These are phyloP conservation scores for Pseudocercospora ulei DNA, from an alignment of 2,329 filamentous ascomycete species.

Conservation along the genomic window DNA sequence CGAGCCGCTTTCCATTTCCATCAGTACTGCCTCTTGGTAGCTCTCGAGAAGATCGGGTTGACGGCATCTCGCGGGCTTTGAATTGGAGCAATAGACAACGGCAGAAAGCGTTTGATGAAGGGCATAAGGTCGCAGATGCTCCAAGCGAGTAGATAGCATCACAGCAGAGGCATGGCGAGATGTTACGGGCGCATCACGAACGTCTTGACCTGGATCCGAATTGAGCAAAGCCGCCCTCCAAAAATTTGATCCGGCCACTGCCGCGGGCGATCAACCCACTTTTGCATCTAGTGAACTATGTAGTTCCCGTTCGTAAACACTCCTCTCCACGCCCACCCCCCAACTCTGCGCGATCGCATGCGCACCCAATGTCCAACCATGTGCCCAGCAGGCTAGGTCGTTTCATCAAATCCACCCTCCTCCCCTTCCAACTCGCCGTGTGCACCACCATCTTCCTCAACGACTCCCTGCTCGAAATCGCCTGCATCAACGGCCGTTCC, in stretches of 20 bases:
- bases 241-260: too few relatives aligned
- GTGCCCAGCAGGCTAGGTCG: background rate
- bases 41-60: conserved; percentile 69
- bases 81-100: conserved; percentile 73
- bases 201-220: too few relatives aligned
- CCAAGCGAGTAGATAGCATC: background rate
- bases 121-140: conserved; percentile 5
- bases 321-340: too few relatives aligned
- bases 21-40: conserved; percentile 61
- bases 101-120: conserved; percentile 53
- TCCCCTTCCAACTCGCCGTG: conserved; percentile 12
- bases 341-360: background rate
- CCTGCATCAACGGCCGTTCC: conserved; percentile 36
- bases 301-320: too few relatives aligned
- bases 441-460: conserved; percentile 31
- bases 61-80: conserved; percentile 67
- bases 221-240: too few relatives aligned
- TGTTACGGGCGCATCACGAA: too few relatives aligned
- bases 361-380: conserved; percentile 2
- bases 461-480: conserved; percentile 36
- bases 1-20: conserved; percentile 70
- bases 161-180: too few relatives aligned
- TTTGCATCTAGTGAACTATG: too few relatives aligned
- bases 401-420: conserved; percentile 10
- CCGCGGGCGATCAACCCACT: background rate